These are phyloP conservation scores for Theileria orientalis DNA, from an alignment of 169 alveolate species.

Conservation along the genomic window DNA sequence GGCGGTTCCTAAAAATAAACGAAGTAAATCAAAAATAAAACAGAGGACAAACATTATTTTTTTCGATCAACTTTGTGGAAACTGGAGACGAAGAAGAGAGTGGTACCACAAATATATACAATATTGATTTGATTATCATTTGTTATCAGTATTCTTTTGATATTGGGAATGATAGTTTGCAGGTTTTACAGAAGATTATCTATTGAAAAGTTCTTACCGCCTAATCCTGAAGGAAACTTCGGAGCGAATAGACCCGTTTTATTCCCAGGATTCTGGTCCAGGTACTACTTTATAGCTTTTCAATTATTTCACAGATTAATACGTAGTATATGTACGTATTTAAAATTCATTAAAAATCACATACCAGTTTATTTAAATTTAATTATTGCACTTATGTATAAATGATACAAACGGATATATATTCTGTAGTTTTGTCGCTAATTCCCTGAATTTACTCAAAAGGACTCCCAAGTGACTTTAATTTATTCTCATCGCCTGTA, in stretches of 20 bases:
- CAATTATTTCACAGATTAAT: too few relatives aligned
- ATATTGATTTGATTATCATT: too few relatives aligned
- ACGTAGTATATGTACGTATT: too few relatives aligned
- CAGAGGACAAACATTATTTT: conserved; percentile 74
- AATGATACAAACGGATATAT: neutral
- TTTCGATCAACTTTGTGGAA: conserved; percentile 75
- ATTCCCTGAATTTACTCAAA: conserved; percentile 4
- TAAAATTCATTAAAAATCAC: too few relatives aligned
- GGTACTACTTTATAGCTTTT: conserved; percentile 31
- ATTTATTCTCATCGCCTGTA: neutral
- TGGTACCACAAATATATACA: conserved; percentile 48
- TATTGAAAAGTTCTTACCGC: conserved; percentile 40
- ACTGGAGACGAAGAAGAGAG: conserved; percentile 74
- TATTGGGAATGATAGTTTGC: neutral
- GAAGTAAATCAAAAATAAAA: conserved; percentile 69
- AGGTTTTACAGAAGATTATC: conserved; percentile 55
- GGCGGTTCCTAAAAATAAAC: conserved; percentile 78
- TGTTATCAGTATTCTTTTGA: neutral
- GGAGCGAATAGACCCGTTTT: conserved; percentile 45
- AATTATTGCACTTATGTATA: neutral
- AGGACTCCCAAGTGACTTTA: conserved; percentile 13
- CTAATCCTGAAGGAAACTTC: conserved; percentile 5
- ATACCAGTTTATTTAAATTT: neutral
- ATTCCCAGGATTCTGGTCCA: conserved; percentile 78
- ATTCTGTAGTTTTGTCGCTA: conserved; percentile 32